Conservation (phyloP, 2,329 filamentous ascomycete species). For the Aspergillus spinulosporus region DNA sequence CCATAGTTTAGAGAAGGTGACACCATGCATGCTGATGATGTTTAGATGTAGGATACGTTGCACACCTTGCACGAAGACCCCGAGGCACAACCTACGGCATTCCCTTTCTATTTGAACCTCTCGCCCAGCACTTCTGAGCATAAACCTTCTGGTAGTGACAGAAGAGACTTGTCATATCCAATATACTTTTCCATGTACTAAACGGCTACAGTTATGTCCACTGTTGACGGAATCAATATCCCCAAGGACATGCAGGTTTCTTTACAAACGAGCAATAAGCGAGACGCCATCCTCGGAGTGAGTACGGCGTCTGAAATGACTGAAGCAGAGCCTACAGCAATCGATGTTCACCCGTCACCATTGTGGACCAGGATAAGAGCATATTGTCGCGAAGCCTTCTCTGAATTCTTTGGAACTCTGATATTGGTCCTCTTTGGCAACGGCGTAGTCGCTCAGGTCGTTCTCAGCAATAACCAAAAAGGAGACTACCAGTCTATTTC, state of each 20-base stretch:
- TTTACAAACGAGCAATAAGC: constrained; percentile 21
- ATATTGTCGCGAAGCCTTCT: constrained; percentile 59
- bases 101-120: constrained; percentile 1
- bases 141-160: too few relatives aligned
- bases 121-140: neutral
- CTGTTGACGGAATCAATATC: constrained; percentile 12
- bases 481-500: constrained; percentile 55
- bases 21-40: constrained; percentile 12
- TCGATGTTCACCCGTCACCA: constrained; percentile 15
- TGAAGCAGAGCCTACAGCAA: constrained; percentile 3
- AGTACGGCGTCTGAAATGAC: constrained; percentile 11
- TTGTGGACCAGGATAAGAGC: constrained; percentile 58
- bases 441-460: constrained; percentile 69
- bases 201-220: neutral
- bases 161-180: neutral
- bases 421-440: constrained; percentile 69
- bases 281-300: constrained; percentile 21
- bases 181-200: neutral
- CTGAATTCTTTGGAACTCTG: constrained; percentile 69
- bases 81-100: neutral
- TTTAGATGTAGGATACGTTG: constrained; percentile 5
- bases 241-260: constrained; percentile 24
- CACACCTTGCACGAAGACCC: constrained; percentile 4
- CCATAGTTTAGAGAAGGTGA: constrained; percentile 6
- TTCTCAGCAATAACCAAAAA: constrained; percentile 53